Evolutionary conservation across 331 rosid genomes (phyloP).

Genomic region (Saraca asoca): DNA sequence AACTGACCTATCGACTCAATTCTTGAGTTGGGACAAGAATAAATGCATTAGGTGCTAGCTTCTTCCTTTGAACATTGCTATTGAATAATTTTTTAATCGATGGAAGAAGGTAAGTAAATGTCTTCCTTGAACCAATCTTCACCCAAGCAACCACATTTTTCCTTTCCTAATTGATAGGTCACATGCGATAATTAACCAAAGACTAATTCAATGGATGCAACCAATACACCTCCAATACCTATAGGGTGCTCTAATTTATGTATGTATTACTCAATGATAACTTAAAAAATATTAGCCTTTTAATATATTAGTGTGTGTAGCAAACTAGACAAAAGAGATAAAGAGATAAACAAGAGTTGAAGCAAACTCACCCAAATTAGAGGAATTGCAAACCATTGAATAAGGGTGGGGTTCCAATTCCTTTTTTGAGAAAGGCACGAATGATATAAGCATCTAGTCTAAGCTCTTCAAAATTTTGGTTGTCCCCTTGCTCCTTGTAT

Average conservation of each 20-base stretch:
- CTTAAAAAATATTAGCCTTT: not conserved
- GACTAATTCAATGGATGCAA: not conserved
- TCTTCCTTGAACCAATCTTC: conserved; percentile 93
- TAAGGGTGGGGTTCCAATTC: conserved; percentile 72
- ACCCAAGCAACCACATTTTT: conserved; percentile 96
- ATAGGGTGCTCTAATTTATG: too few relatives aligned
- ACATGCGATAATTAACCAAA: not conserved
- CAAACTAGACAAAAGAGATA: not conserved
- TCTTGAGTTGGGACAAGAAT: conserved; percentile 84
- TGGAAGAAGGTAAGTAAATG: conserved; percentile 85
- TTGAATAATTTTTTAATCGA: conserved; percentile 80
- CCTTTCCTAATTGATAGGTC: conserved; percentile 57
- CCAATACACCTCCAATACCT: too few relatives aligned
- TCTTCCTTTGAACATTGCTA: conserved; percentile 49
- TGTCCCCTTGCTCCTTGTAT: conserved; percentile 36
- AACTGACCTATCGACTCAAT: conserved; percentile 71
- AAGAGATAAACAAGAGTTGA: not conserved
- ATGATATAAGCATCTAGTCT: conserved; percentile 81
- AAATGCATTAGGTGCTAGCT: conserved; percentile 74
- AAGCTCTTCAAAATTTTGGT: conserved; percentile 60
- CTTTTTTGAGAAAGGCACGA: conserved; percentile 75
- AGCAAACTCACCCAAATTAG: conserved; percentile 43
- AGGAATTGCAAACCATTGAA: conserved; percentile 83
- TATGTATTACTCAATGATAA: too few relatives aligned
- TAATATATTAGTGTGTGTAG: not conserved